A percentile compares a stretch with the other conserved stretches of the same genome.
phyloP scores from a whole-genome alignment of 768 basidiomycete genomes.

The Lactarius sanguifluus region DNA sequence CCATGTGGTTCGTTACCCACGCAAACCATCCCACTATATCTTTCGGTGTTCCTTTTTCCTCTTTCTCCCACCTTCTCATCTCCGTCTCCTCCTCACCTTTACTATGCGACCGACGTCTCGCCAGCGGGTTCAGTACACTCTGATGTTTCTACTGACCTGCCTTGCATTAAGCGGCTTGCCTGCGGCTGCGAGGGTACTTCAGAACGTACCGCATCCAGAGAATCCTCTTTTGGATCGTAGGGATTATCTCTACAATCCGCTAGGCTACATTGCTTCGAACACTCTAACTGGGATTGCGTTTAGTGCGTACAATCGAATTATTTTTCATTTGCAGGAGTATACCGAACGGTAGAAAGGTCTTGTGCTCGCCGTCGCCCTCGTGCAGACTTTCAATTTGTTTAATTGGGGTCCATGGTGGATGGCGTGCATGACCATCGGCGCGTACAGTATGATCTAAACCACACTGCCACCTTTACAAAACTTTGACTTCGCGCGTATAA shows the following conservation, averaged over 20 bases:
- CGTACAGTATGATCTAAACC: constrained; percentile 44
- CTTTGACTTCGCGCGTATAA: constrained; percentile 31
- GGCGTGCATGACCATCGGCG: constrained; percentile 56
- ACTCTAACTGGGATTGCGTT: constrained; percentile 51
- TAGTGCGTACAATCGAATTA: constrained; percentile 33
- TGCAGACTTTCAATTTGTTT: constrained; percentile 12
- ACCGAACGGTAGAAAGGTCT: constrained; percentile 12
- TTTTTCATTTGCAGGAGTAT: background rate
- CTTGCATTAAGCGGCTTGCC: background rate
- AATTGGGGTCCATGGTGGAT: constrained; percentile 31
- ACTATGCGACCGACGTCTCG: constrained; percentile 4
- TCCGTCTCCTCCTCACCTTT: background rate
- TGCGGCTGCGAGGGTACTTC: background rate
- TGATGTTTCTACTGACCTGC: background rate
- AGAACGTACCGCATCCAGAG: constrained; percentile 12
- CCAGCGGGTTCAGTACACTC: background rate
- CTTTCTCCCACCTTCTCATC: background rate
- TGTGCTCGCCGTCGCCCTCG: constrained; percentile 2
- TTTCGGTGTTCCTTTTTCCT: background rate
- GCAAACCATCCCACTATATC: background rate
- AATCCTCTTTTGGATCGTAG: constrained; percentile 51
- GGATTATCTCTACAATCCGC: constrained; percentile 52
- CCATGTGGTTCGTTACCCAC: background rate
- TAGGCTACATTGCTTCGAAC: constrained; percentile 58
- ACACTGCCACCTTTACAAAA: background rate